Conservation (phyloP, 768 basidiomycete genomes). For the Leccinellum albellum region DNA sequence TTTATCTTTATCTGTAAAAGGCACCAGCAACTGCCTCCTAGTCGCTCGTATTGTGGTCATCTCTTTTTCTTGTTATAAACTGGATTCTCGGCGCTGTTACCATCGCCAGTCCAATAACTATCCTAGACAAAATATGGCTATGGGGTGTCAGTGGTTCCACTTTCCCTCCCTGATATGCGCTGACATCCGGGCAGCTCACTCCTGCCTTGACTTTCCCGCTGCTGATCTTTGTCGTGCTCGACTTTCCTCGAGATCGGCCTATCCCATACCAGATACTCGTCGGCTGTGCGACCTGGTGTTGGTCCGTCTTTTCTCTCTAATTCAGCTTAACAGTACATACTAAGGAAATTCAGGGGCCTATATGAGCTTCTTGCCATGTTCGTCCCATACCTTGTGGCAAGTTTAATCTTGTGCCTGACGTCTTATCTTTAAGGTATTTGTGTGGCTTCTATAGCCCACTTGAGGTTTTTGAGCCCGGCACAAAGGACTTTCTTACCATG, state of each 20-base stretch:
- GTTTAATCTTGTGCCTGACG: conserved; percentile 9
- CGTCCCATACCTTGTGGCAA: conserved; percentile 5
- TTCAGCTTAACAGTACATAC: neutral
- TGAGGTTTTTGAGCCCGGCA: conserved; percentile 39
- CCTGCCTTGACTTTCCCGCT: conserved; percentile 61
- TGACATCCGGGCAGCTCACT: conserved; percentile 39
- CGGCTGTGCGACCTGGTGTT: conserved; percentile 57
- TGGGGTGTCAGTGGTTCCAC: conserved; percentile 43
- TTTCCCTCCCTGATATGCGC: neutral
- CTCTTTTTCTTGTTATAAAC: conserved; percentile 61
- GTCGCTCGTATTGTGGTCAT: conserved; percentile 59
- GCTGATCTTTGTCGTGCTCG: conserved; percentile 60
- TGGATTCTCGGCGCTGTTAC: conserved; percentile 64
- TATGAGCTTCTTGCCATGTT: conserved; percentile 55
- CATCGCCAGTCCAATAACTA: conserved; percentile 39
- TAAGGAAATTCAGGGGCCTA: conserved; percentile 41
- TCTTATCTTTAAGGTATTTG: conserved; percentile 32
- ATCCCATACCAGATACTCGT: conserved; percentile 61
- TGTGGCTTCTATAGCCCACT: conserved; percentile 40
- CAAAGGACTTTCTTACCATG: conserved; percentile 37
- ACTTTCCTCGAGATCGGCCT: conserved; percentile 64
- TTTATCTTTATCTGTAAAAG: neutral
- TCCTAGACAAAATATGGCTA: conserved; percentile 59
- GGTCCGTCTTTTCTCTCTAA: conserved; percentile 36
- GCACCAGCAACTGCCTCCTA: conserved; percentile 16